Evolutionary conservation across 352 stramenopile genomes (phyloP).

Genomic region (Salisapilia sapeloensis): DNA sequence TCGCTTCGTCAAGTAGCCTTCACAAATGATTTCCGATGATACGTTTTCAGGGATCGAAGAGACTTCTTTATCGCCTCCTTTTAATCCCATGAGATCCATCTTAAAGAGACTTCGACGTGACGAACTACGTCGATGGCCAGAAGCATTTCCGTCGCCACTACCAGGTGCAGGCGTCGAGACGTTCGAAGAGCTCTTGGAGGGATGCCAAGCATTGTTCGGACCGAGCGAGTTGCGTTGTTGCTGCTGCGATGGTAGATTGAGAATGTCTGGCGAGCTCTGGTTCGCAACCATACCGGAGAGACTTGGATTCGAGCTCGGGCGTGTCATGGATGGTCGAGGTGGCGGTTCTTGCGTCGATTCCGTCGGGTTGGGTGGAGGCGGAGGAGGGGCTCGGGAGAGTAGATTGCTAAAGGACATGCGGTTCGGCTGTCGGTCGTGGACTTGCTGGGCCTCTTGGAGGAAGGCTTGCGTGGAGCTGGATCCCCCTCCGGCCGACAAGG

Average conservation of each 20-base stretch:
- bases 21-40: conserved; percentile 39
- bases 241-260: conserved; percentile 2
- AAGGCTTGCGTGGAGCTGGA: conserved; percentile 2
- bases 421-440: conserved; percentile 4
- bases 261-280: conserved; percentile 9
- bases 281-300: conserved; percentile 24
- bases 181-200: conserved; percentile 4
- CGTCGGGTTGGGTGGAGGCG: conserved; percentile 23
- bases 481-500: conserved; percentile 27
- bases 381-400: conserved; percentile 37
- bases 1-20: conserved; percentile 76
- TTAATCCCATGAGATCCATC: too few relatives aligned
- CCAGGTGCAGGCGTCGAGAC: conserved; percentile 14
- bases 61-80: conserved; percentile 43
- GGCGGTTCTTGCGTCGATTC: conserved; percentile 1
- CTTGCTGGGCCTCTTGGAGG: not conserved
- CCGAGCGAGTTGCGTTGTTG: conserved; percentile 57
- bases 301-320: conserved; percentile 48
- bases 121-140: conserved; percentile 18
- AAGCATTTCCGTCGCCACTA: conserved; percentile 7
- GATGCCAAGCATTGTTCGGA: conserved; percentile 14
- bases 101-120: conserved; percentile 63
- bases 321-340: conserved; percentile 12
- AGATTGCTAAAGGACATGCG: conserved; percentile 30
- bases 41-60: conserved; percentile 31